These are phyloP conservation scores for Ziziphus jujuba DNA, from an alignment of 306 rosid species.

Conservation along the genomic window DNA sequence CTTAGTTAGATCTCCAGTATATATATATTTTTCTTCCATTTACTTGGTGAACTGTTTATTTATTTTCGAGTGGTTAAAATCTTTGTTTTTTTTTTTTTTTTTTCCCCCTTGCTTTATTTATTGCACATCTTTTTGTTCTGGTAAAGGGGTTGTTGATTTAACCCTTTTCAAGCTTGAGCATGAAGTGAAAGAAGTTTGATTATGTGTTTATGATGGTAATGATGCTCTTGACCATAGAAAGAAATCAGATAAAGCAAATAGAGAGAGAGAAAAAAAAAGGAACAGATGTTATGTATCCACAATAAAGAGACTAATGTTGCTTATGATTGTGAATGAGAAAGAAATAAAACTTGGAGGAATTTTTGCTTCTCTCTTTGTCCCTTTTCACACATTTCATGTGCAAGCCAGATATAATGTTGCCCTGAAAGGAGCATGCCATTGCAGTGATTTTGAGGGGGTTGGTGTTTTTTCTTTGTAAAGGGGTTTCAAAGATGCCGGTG, in stretches of 20 bases:
- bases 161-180: slow-evolving; percentile 43
- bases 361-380: slow-evolving; percentile 15
- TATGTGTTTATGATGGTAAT: slow-evolving; percentile 49
- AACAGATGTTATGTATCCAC: slow-evolving; percentile 18
- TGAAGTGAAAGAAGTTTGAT: slow-evolving; percentile 48
- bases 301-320: slow-evolving; percentile 32
- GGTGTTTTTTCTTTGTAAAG: neutral
- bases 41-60: slow-evolving; percentile 31
- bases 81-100: neutral
- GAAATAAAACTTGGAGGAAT: slow-evolving; percentile 7
- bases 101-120: slow-evolving; percentile 19
- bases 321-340: slow-evolving; percentile 25
- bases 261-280: slow-evolving; percentile 6
- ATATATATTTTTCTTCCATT: slow-evolving; percentile 15
- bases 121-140: slow-evolving; percentile 29
- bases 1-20: slow-evolving; percentile 31
- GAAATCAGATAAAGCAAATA: slow-evolving; percentile 46
- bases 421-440: slow-evolving; percentile 40
- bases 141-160: slow-evolving; percentile 39
- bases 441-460: slow-evolving; percentile 27
- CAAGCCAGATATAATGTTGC: slow-evolving; percentile 37
- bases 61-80: slow-evolving; percentile 36
- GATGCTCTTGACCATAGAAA: slow-evolving; percentile 60
- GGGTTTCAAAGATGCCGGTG: slow-evolving; percentile 62
- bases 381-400: slow-evolving; percentile 24